Conservation (phyloP, 257 asterid genomes). For the Plantago elongata region DNA sequence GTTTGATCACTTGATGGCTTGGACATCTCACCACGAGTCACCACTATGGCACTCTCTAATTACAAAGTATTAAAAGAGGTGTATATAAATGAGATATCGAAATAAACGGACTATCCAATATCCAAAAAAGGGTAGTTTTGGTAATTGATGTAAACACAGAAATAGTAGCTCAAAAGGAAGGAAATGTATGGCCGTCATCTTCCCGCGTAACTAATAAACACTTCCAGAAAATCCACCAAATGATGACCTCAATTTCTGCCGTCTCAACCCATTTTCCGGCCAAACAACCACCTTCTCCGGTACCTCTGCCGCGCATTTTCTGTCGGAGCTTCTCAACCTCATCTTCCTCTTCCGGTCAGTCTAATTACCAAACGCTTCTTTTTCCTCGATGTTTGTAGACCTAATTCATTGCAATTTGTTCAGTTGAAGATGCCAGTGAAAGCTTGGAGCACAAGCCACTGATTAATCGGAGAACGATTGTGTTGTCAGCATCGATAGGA, state of each 20-base stretch:
- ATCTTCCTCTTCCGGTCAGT: conserved; percentile 31
- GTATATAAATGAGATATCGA: too few relatives aligned
- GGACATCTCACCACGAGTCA: too few relatives aligned
- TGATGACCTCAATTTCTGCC: conserved; percentile 50
- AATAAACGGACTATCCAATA: too few relatives aligned
- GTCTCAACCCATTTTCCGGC: conserved; percentile 29
- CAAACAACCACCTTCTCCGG: conserved; percentile 11
- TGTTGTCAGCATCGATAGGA: conserved; percentile 47
- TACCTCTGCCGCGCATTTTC: conserved; percentile 14
- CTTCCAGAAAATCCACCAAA: background rate
- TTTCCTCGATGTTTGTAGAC: background rate
- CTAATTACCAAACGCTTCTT: background rate
- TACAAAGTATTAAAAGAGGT: too few relatives aligned
- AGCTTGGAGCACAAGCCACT: conserved; percentile 27
- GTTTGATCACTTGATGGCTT: too few relatives aligned
- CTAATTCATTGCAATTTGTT: background rate
- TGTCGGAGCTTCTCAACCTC: conserved; percentile 21
- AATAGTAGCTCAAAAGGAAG: too few relatives aligned
- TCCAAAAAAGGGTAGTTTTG: too few relatives aligned
- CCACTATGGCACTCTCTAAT: too few relatives aligned
- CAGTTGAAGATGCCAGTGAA: conserved; percentile 31
- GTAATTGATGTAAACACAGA: too few relatives aligned
- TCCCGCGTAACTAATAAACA: conserved; percentile 38
- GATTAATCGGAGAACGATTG: conserved; percentile 55
- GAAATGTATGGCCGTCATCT: conserved; percentile 48